Evolutionary conservation across 805 yeast genomes (phyloP), one percentile per base, ranked within the genome.

Genomic region (Candida easanensis): DNA sequence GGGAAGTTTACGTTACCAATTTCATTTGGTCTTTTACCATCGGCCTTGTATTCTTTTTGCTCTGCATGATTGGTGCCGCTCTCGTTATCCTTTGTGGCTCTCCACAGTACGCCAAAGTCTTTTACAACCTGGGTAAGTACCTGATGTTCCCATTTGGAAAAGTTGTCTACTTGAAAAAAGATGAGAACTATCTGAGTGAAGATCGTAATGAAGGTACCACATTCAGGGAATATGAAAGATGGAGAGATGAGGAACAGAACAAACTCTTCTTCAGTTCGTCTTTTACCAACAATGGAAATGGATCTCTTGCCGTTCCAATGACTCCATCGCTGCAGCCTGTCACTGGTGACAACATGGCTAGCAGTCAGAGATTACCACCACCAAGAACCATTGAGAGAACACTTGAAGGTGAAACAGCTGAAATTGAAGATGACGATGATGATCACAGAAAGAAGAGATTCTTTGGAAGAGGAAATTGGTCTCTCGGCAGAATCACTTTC

Each of bases 391-490:
- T 45, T 16, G 45, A 45, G 5, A 40, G 45, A 37, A 17, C 33
- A 3, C n/a, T 38, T 7, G 46, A 42, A 18, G 16, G 22, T n/a
- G 23, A 13, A 19, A 13, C 6, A 18, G 4, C 23, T 7, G 15
- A 23, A 32, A n/a, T n/a, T 18, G 53, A 52, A 15, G 51, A 46
- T 10, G 51, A 50, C 21, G 63, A 58, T 23, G 52, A 50, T 26
- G 53, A 54, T 19, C 53, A 56, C 32, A 50, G 46, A 9, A 78
- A 59, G 65, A 69, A 61, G 18, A 74, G 98, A 46, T 70, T 79
- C 38, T 91, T 93, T 61, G 98, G 98, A 27, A 74, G 98, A 61
- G 98, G 98, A 28, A 69, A 80, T 52, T 93, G 98, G 98, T 81
- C 83, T 15, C 59, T 81, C 16, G 96, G 96, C 1, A 73, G 98